Conservation (phyloP, 768 basidiomycete genomes). For the Stropharia rugosoannulata region DNA sequence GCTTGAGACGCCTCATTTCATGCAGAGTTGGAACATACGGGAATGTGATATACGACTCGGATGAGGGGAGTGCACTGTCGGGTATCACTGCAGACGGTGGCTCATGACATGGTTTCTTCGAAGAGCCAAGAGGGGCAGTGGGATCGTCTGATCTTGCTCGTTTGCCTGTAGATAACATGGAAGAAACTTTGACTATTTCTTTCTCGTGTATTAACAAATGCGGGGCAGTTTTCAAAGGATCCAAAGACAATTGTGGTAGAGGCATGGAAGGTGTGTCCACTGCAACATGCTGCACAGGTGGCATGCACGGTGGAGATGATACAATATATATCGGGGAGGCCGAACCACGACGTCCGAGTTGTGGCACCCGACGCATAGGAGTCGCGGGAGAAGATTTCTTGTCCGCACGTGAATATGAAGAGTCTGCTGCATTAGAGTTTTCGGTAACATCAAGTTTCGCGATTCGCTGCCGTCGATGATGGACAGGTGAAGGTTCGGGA, state of each 20-base stretch:
- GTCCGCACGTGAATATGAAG: background rate
- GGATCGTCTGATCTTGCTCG: too few species aligned
- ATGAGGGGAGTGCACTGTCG: background rate
- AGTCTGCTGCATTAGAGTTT: background rate
- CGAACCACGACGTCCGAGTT: constrained; percentile 7
- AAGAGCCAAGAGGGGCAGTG: too few species aligned
- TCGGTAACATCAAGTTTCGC: background rate
- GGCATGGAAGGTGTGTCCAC: background rate
- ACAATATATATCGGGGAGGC: constrained; percentile 24
- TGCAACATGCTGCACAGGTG: background rate
- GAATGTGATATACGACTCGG: background rate
- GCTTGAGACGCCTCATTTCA: constrained; percentile 15
- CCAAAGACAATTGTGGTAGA: background rate
- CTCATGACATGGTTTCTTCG: background rate
- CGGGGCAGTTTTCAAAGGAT: background rate
- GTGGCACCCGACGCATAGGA: background rate
- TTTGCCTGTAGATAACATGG: too few species aligned
- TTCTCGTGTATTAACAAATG: too few species aligned
- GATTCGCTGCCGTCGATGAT: background rate
- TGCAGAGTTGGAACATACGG: constrained; percentile 8
- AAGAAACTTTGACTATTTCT: too few species aligned
- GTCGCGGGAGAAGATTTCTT: background rate
- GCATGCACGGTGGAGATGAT: constrained; percentile 17
- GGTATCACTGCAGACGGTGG: background rate
- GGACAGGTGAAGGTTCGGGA: constrained; percentile 18